phyloP scores from a whole-genome alignment of 2,329 filamentous ascomycete species.

The Microascus cirrosus region DNA sequence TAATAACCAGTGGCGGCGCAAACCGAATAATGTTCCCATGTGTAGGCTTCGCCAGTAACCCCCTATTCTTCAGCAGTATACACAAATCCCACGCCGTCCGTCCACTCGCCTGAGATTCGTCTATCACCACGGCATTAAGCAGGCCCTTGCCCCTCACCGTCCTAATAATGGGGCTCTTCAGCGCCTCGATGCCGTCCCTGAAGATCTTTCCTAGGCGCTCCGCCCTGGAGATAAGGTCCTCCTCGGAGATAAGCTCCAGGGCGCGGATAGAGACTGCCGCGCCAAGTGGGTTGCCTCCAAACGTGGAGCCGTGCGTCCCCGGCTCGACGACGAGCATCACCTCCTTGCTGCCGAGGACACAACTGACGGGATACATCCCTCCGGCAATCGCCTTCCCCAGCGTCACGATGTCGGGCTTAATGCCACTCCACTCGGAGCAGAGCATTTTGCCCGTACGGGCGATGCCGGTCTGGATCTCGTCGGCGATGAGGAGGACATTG shows the following conservation, averaged over 20 bases:
- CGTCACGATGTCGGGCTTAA: constrained; percentile 90
- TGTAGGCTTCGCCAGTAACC: constrained; percentile 91
- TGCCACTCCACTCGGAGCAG: constrained; percentile 86
- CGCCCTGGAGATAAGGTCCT: constrained; percentile 74
- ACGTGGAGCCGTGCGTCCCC: constrained; percentile 96
- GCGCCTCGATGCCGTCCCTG: constrained; percentile 62
- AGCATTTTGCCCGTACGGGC: constrained; percentile 89
- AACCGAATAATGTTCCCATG: constrained; percentile 98
- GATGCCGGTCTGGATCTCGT: constrained; percentile 98
- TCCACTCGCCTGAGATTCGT: constrained; percentile 75
- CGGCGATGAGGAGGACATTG: constrained; percentile 91
- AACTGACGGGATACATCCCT: constrained; percentile 98
- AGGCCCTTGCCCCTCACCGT: constrained; percentile 83
- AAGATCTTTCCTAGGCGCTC: constrained; percentile 74
- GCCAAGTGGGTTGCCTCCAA: constrained; percentile 90
- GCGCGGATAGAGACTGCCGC: constrained; percentile 94
- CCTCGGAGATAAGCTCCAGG: constrained; percentile 86
- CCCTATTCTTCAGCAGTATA: constrained; percentile 90
- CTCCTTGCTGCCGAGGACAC: constrained; percentile 76
- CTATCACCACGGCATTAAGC: constrained; percentile 91
- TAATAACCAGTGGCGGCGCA: constrained; percentile 92
- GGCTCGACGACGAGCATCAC: constrained; percentile 95
- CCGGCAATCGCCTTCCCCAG: constrained; percentile 97
- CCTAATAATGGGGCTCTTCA: constrained; percentile 73
- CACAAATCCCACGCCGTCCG: constrained; percentile 94